Evolutionary conservation across 2,329 filamentous ascomycete genomes (phyloP).

Genomic region (Penicillium concentricum): DNA sequence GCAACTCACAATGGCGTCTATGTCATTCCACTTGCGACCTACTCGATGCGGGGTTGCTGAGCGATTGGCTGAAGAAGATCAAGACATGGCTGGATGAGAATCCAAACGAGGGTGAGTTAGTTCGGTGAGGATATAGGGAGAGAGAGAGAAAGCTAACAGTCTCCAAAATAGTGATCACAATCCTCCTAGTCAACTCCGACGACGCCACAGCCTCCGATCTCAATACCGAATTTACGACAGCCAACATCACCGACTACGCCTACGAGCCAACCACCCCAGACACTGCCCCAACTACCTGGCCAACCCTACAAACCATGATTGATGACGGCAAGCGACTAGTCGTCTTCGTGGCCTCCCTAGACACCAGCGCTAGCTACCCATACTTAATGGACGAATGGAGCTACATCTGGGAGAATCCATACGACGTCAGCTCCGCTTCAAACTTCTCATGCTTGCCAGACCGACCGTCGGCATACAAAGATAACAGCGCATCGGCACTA

Average conservation of each 20-base stretch:
- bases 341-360: conserved; percentile 62
- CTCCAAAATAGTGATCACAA: conserved; percentile 59
- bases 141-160: background rate
- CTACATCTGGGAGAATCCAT: conserved; percentile 69
- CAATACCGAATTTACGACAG: conserved; percentile 53
- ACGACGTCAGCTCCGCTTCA: conserved; percentile 59
- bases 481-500: conserved; percentile 52
- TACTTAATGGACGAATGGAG: conserved; percentile 47
- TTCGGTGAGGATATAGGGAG: no score
- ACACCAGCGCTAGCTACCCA: conserved; percentile 35
- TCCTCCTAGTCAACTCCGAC: conserved; percentile 71
- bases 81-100: conserved; percentile 68
- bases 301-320: conserved; percentile 70
- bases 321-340: conserved; percentile 63
- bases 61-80: conserved; percentile 63
- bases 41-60: conserved; percentile 66
- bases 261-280: conserved; percentile 55
- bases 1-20: conserved; percentile 59
- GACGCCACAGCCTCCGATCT: conserved; percentile 56
- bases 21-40: conserved; percentile 69
- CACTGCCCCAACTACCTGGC: conserved; percentile 57
- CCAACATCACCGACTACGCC: conserved; percentile 62
- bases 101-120: conserved; percentile 57
- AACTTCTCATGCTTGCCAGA: conserved; percentile 73
- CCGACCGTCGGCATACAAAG: conserved; percentile 58